Base-by-base conservation (phyloP, 805 yeast genomes). In the Grigorovia jiainica region DNA sequence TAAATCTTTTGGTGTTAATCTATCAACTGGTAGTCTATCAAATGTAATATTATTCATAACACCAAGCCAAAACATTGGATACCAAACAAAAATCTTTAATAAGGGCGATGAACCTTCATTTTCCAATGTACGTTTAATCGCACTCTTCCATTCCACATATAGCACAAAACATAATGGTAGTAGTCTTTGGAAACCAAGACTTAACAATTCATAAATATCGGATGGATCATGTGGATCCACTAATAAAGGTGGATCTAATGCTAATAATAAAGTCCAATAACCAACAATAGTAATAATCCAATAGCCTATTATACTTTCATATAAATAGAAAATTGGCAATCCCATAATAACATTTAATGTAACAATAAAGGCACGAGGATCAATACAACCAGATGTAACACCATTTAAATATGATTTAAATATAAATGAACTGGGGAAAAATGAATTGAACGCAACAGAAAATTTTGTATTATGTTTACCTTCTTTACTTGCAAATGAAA, bases 21-120 rank as follows among this genome's bases (percentile, higher is more conserved):
- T 68, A 57, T 90, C 97, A 9, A 89, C 79, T 0, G 97, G 95
- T 9, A 90, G 63, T 46, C 89, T 66, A 55, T 87, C 97, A 63
- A 90, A 87, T 0, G 95, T 86, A 52, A 85, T 72, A 61, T 87
- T 89, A 59, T 89, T 87, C 53, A 87, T 69, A 27, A 84, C 70
- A 1, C 96, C 95, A 3, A 84, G 52, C 94, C 95, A 86, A 55
- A 82, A 82, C 2, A 81, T 67, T 0, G 89, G 82, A 47, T 82
- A 83, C 92, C 95, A 89, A 19, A 65, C 21, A 0, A 58, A 16
- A 1, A 58, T 34, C 41, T 66, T 70, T 4, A 61, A 53, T n/a
- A 67, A n/a, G 0, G 70, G 66, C 0, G 73, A 67, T 0, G 69
- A 64, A 13, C 60, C 55, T 24, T 56, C 49, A n/a, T 60, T 55